Evolutionary conservation across 176 grass and related monocot species (phyloP), one percentile per base, ranked within the genome.

Genomic region (Chrysopogon serrulatus): DNA sequence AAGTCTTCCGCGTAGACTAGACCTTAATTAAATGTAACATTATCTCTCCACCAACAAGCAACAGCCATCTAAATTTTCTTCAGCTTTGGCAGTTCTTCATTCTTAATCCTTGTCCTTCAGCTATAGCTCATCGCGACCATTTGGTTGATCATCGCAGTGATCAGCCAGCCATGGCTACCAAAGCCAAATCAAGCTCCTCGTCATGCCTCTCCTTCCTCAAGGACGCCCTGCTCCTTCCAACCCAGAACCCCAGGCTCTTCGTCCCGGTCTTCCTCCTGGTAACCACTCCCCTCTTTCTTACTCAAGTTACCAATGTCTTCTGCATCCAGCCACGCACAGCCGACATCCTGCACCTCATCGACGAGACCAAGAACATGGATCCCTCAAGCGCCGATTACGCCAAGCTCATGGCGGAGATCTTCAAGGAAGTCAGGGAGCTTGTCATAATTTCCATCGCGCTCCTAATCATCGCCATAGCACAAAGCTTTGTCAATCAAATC

Each of bases 171-270:
- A 87, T 91, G 81, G 76, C 76, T 3, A 5, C 71, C 60, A 73
- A 66, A 33, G 30, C 59, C 18, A 57, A 43, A n/a, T 1, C 23
- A 77, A 47, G 40, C 62, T 76, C 51, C 16, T 33, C 26, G 2
- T 68, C 76, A 54, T 56, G 67, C 39, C 37, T 73, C 30, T 71
- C 68, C 21, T 68, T 84, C 68, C 85, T 87, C 1, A 87, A 74
- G 61, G 62, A 87, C 28, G 39, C 80, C 41, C 42, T 84, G 41
- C 51, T 76, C n/a, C 36, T 84, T 40, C 80, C 70, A 7, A 62
- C 42, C 18, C 15, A 16, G 39, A 84, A 80, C 63, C 16, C 70
- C 18, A 81, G 23, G 67, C 76, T 87, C 81, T 80, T 91, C 76
- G 8, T 34, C 23, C 81, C 76, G 6, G 23, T 77, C 24, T 30